A percentile compares a stretch with the other conserved stretches of the same genome.
These are phyloP conservation scores for Quercus robur DNA, from an alignment of 306 rosid genomes.

Conservation along the genomic window DNA sequence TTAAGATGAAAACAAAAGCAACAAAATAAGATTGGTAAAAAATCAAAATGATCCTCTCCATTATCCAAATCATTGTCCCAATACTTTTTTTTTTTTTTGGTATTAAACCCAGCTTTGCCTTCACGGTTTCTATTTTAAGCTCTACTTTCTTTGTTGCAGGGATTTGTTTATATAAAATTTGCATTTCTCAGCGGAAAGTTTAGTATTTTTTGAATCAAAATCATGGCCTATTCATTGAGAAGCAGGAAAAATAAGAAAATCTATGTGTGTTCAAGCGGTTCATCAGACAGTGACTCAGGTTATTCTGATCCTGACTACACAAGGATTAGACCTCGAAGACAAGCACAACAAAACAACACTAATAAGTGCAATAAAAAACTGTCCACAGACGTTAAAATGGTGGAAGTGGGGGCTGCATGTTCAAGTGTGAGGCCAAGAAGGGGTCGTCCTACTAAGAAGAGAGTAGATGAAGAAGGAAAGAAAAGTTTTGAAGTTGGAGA, in stretches of 20 bases:
- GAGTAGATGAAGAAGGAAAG: background rate
- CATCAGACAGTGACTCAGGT: conserved; percentile 15
- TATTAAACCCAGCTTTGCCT: background rate
- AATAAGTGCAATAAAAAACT: background rate
- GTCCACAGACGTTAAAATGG: background rate
- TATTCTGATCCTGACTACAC: conserved; percentile 17
- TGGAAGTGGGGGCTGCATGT: background rate
- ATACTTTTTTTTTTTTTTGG: background rate
- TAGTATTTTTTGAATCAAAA: background rate
- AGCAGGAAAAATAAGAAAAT: background rate
- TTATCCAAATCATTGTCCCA: background rate
- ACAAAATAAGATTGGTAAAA: background rate
- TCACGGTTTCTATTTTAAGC: background rate
- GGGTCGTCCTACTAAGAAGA: background rate
- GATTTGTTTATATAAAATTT: background rate
- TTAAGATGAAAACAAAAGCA: background rate
- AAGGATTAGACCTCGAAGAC: background rate
- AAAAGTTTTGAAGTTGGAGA: background rate
- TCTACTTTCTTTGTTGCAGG: background rate
- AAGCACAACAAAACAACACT: background rate
- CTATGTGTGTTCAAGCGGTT: background rate
- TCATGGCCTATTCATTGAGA: conserved; percentile 23
- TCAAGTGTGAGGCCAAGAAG: background rate
- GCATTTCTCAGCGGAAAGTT: background rate
- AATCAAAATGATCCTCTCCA: background rate